Evolutionary conservation across 148 eudicot genomes (phyloP), one percentile per base, ranked within the genome.

Genomic region (Arbutus unedo): DNA sequence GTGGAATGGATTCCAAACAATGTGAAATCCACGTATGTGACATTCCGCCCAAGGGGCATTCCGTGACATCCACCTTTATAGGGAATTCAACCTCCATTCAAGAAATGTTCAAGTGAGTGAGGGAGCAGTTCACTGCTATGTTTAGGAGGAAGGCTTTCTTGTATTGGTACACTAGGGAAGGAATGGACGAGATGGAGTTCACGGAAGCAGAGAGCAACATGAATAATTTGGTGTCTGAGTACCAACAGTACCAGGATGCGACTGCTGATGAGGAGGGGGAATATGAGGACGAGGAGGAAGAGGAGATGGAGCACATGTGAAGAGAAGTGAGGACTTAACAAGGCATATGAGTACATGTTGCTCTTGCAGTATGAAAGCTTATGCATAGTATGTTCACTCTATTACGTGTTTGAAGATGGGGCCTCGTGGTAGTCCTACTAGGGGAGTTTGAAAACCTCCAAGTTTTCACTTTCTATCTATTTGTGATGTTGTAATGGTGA

Each of bases 121-220:
- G 96, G 8, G 96, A 93, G 87, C 94, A 93, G 82, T 93, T 93
- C 68, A 91, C 96, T n/a, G 96, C 96, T 51, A 93, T 93, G 94
- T 91, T 93, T 79, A 90, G 96, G 88, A 88, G 96, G 72, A 93
- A 93, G 88, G 94, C 93, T 86, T 91, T 93, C 89, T 89, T 93
- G 91, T 95, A 93, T 83, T 93, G 97, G 97, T 93, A 93, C 82
- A 92, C 94, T 3, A 95, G 97, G 0, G 97, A 93, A 83, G 98
- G 98, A 23, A 93, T 93, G 97, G 95, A 93, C 1, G 97, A 93
- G 87, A 93, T 93, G 97, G 97, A 93, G 83, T 93, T 93, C 84
- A 93, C 98, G 0, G 94, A 92, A 84, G 98, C 98, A 4, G 97
- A 93, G 88, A 93, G 97, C 86, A 92, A 93, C 81, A 93, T 93